These are phyloP conservation scores for Parmelia sp. DNA, from an alignment of 495 filamentous ascomycete species.

Conservation along the genomic window DNA sequence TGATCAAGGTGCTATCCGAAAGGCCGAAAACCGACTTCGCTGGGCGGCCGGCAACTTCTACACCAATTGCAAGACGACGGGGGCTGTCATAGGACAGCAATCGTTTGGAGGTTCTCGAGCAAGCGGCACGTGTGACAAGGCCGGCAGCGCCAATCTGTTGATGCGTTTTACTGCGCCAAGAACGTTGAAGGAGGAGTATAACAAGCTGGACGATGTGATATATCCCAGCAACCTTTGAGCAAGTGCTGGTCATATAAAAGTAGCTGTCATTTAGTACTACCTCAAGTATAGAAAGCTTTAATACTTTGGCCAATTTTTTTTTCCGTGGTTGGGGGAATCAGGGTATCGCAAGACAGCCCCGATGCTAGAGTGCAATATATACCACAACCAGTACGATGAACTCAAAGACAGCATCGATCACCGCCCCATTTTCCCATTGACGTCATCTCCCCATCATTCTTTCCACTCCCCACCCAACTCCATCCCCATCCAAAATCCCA, in stretches of 20 bases:
- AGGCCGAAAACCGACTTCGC: slow-evolving; percentile 66
- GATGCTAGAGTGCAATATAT: no score
- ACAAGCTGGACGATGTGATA: slow-evolving; percentile 48
- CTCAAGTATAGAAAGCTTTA: no score
- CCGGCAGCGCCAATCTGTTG: slow-evolving; percentile 69
- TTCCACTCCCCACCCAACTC: no score
- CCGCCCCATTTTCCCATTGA: no score
- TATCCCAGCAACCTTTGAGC: slow-evolving; percentile 61
- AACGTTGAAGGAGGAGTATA: slow-evolving; percentile 87
- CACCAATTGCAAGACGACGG: slow-evolving; percentile 88
- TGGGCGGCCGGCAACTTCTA: slow-evolving; percentile 84
- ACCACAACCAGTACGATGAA: no score
- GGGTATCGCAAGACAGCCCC: no score
- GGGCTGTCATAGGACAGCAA: slow-evolving; percentile 88
- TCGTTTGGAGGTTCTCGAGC: slow-evolving; percentile 82
- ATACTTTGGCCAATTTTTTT: no score
- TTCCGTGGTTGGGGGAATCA: no score
- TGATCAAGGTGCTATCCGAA: slow-evolving; percentile 57
- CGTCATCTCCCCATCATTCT: no score
- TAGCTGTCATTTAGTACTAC: not conserved
- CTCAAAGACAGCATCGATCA: no score
- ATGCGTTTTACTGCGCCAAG: slow-evolving; percentile 73
- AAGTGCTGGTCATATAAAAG: not conserved
- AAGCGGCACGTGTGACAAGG: slow-evolving; percentile 89
- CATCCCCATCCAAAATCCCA: no score